Base-by-base conservation (phyloP, 1,139 yeast genomes). In the Yamadazyma mexicana region DNA sequence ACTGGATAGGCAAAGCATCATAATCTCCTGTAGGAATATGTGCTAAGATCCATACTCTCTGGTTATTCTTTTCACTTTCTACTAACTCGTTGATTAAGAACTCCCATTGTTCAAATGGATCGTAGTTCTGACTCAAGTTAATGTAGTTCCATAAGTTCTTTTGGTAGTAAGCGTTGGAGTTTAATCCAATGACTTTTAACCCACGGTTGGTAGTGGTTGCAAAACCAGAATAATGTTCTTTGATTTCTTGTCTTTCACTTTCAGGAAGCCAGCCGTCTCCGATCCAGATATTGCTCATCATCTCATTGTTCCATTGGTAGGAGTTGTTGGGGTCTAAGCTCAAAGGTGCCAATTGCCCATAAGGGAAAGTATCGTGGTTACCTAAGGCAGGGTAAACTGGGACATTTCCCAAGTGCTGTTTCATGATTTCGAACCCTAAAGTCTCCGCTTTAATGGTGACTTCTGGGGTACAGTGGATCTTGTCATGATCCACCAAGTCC, bases 351-450 rank as follows among this genome's bases (percentile, higher is more conserved):
- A 81, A 57, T 57, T 82, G 87, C n/a, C 83, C 84, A 52, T 80
- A 82, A n/a, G 89, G 89, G 67, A 75, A 83, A 12, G 83, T 76
- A 52, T 83, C 89, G 56, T 83, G 89, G 58, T 83, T 83, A 16
- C 89, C 89, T 49, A 83, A 62, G 22, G 77, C 79, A 11, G 87
- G 74, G 53, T 65, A 81, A n/a, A 83, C 76, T 2, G 87, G 83
- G 14, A 78, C 58, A 39, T 74, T 64, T 10, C 70, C 66, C 46
- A 83, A 69, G 54, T 66, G 73, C 37, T 69, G 61, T 54, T 82
- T 82, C 66, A 82, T 66, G 40, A 79, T 73, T 44, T 70, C 59
- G 57, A 79, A 71, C 1, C 77, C 59, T 24, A 61, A 59, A 34
- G 69, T 67, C 57, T 83, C 88, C 15, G 81, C 80, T 38, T 64